Conservation (phyloP, 2,329 filamentous ascomycete genomes). For the Coniochaeta sp. region DNA sequence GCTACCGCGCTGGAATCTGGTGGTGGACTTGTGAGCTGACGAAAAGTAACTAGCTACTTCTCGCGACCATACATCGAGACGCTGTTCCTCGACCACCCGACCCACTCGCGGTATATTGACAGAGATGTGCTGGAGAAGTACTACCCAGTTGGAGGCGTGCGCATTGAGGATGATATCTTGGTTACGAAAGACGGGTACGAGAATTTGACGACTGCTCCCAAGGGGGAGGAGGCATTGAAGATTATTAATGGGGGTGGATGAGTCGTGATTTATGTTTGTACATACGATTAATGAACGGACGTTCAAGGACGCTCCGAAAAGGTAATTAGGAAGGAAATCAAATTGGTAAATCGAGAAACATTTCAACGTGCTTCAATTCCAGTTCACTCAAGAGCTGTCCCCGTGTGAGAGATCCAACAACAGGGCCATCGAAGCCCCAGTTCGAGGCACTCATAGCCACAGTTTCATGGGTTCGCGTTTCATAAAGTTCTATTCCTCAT, state of each 20-base stretch:
- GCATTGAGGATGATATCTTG: slow-evolving; percentile 87
- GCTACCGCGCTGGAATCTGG: not conserved
- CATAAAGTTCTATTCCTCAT: not conserved
- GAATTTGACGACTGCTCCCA: slow-evolving; percentile 75
- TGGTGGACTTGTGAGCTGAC: not conserved
- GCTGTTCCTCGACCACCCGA: slow-evolving; percentile 52
- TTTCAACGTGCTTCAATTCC: no score
- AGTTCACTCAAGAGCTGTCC: no score
- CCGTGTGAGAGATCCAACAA: no score
- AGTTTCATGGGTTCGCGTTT: not conserved
- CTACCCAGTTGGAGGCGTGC: slow-evolving; percentile 76
- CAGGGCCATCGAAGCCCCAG: no score
- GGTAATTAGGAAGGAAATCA: no score
- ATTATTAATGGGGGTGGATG: slow-evolving; percentile 39
- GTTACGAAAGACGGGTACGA: slow-evolving; percentile 73
- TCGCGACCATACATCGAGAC: slow-evolving; percentile 65
- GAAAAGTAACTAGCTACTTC: slow-evolving; percentile 53
- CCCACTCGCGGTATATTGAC: slow-evolving; percentile 59
- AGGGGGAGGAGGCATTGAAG: slow-evolving; percentile 62
- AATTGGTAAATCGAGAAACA: no score
- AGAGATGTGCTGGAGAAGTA: slow-evolving; percentile 56
- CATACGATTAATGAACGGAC: not conserved
- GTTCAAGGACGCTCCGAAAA: no score
- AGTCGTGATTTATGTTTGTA: not conserved
- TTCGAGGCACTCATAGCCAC: not conserved